Conservation (phyloP, 768 basidiomycete species). For the Gyrodon lividus region DNA sequence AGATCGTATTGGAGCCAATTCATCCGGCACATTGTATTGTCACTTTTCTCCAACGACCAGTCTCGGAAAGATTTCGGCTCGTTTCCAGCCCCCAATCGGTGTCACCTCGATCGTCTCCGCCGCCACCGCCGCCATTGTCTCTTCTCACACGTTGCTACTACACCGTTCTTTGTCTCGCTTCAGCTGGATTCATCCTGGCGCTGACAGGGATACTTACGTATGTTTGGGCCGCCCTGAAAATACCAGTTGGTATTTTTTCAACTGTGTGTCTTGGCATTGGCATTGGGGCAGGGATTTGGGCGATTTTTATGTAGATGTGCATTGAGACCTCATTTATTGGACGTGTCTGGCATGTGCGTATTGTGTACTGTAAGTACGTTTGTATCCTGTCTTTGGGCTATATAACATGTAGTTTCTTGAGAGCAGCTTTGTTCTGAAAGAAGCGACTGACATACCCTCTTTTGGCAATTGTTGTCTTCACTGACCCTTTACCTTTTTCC, state of each 20-base stretch:
- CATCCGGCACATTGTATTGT: constrained; percentile 2
- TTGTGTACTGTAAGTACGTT: background rate
- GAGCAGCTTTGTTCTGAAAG: background rate
- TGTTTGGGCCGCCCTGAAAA: constrained; percentile 24
- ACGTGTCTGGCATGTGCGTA: background rate
- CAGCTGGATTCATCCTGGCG: constrained; percentile 24
- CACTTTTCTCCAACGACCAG: background rate
- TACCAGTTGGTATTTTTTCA: constrained; percentile 27
- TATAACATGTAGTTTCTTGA: background rate
- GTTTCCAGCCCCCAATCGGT: background rate
- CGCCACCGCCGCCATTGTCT: constrained; percentile 19
- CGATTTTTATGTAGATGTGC: constrained; percentile 18
- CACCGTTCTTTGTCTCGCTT: constrained; percentile 24
- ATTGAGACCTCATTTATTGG: background rate
- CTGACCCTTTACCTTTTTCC: constrained; percentile 1
- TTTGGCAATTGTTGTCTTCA: constrained; percentile 14
- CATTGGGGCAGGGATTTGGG: constrained; percentile 22
- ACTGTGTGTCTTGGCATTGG: constrained; percentile 26
- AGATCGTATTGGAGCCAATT: constrained; percentile 17
- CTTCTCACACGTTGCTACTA: constrained; percentile 26
- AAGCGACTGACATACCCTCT: background rate
- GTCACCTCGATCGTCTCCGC: background rate
- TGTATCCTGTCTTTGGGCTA: background rate
- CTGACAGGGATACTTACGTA: constrained; percentile 27
- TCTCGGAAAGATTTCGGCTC: background rate